phyloP scores from a whole-genome alignment of 2,329 filamentous ascomycete genomes.

The Byssoonygena ceratinophila region DNA sequence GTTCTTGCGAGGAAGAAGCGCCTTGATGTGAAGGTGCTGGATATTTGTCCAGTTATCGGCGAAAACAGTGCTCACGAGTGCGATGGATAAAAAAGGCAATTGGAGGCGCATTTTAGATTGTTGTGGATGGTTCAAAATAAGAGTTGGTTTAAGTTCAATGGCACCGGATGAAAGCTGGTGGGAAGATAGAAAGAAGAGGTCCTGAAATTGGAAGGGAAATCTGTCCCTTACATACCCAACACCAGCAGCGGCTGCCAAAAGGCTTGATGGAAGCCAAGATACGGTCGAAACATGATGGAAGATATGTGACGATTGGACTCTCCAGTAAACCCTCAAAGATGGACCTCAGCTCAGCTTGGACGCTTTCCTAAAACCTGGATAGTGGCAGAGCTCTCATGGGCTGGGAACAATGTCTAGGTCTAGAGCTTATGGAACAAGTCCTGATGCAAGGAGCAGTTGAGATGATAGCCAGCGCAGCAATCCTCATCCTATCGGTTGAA shows the following conservation, averaged over 20 bases:
- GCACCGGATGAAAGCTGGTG: background rate
- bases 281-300: background rate
- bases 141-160: background rate
- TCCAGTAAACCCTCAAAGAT: background rate
- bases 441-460: no score
- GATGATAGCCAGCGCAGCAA: background rate
- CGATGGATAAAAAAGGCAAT: background rate
- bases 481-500: background rate
- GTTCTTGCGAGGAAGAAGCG: background rate
- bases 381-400: background rate
- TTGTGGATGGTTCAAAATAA: background rate
- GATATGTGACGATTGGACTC: background rate
- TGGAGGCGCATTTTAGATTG: background rate
- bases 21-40: background rate
- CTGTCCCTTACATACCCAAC: background rate
- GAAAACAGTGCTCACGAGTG: background rate
- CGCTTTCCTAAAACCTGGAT: background rate
- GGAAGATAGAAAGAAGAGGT: background rate
- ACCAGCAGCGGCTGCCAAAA: background rate
- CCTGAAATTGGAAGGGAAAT: background rate
- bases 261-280: background rate
- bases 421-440: background rate
- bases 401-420: background rate
- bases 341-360: background rate
- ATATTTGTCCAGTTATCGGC: background rate